phyloP scores from a whole-genome alignment of 2,329 filamentous ascomycete genomes.

The Samsoniella hepiali region DNA sequence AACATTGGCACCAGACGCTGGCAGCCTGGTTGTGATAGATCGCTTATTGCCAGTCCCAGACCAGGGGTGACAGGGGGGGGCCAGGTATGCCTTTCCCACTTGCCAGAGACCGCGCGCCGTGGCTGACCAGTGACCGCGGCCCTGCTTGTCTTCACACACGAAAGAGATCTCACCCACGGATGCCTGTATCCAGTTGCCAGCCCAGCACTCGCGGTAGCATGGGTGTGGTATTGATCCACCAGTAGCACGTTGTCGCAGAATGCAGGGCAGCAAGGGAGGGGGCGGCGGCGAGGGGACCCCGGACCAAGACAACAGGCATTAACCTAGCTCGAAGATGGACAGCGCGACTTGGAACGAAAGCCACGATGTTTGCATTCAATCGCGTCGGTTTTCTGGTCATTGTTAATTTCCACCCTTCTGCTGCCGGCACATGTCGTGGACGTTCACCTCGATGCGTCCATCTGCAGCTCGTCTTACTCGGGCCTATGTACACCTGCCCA shows the following conservation, averaged over 20 bases:
- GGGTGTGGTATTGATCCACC: constrained; percentile 7
- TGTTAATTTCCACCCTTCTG: neutral
- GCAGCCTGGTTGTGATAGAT: constrained; percentile 15
- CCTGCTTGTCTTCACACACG: too few relatives aligned
- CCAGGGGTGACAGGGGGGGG: neutral
- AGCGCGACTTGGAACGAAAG: neutral
- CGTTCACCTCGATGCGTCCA: neutral
- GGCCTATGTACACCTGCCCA: neutral
- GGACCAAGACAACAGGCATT: neutral
- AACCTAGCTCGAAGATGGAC: neutral
- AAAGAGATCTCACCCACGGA: neutral
- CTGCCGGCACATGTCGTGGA: neutral
- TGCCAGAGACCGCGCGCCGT: neutral
- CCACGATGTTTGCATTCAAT: neutral
- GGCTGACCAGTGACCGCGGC: too few relatives aligned
- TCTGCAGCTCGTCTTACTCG: constrained; percentile 13
- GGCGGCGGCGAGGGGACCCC: neutral
- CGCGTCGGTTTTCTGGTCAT: neutral
- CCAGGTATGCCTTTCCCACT: neutral
- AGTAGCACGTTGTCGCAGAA: neutral
- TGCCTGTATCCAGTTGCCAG: neutral
- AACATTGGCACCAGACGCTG: neutral
- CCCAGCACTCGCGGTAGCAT: neutral
- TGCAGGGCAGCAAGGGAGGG: neutral
- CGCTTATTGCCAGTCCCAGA: constrained; percentile 12